phyloP scores from a whole-genome alignment of 306 rosid species.

The Prosopis cineraria region DNA sequence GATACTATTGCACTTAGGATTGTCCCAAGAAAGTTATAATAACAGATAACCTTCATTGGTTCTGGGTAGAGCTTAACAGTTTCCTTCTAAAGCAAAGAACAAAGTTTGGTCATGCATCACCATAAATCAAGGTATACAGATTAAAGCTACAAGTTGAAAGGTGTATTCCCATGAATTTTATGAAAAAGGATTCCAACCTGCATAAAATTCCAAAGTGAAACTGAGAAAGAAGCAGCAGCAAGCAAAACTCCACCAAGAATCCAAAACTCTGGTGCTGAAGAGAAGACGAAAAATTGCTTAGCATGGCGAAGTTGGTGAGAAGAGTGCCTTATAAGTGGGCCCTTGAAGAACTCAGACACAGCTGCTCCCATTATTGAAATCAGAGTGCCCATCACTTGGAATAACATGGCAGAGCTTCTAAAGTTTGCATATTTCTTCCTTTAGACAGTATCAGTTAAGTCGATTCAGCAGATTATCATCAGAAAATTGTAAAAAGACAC shows the following conservation, averaged over 20 bases:
- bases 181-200: constrained; percentile 42
- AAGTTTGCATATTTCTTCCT: constrained; percentile 52
- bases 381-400: constrained; percentile 59
- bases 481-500: not conserved
- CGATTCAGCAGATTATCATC: not conserved
- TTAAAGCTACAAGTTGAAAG: not conserved
- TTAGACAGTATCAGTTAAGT: not conserved
- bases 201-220: constrained; percentile 58
- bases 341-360: constrained; percentile 55
- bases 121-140: not conserved
- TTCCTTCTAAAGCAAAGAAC: constrained; percentile 35
- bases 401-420: constrained; percentile 44
- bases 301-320: constrained; percentile 43
- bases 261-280: constrained; percentile 71
- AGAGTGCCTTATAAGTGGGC: constrained; percentile 56
- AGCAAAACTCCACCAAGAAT: constrained; percentile 70
- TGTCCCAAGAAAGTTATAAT: constrained; percentile 42
- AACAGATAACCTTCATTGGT: constrained; percentile 43
- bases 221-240: constrained; percentile 60
- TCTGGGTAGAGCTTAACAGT: constrained; percentile 40
- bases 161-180: no score
- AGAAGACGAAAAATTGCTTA: constrained; percentile 52
- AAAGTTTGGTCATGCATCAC: not conserved
- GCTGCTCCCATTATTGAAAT: constrained; percentile 66
- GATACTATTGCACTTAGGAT: constrained; percentile 41